Percentiles rank a stretch among this genome's conserved stretches.
Conservation (phyloP, 2,329 filamentous ascomycete genomes). For the Westerdykella aurantiaca region DNA sequence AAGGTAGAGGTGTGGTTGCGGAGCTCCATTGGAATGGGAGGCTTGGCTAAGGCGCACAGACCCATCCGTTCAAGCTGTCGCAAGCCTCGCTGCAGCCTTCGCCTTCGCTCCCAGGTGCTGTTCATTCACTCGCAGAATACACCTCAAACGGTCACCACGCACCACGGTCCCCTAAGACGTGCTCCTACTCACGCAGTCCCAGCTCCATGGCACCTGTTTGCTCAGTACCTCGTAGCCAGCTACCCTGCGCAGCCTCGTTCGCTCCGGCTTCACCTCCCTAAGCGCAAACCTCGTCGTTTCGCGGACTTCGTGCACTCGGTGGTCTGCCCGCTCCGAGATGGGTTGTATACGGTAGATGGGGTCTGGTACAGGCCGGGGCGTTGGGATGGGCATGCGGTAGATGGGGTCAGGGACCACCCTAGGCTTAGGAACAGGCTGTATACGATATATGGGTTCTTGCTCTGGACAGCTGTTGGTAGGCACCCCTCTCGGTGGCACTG, state of each 20-base stretch:
- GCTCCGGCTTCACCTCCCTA: slow-evolving; percentile 11
- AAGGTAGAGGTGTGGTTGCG: too few species aligned
- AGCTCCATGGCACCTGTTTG: slow-evolving; percentile 27
- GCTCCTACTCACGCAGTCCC: slow-evolving; percentile 30
- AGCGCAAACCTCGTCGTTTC: slow-evolving; percentile 24
- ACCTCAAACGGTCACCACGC: too few species aligned
- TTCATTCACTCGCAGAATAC: background rate
- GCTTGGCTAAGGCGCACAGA: too few species aligned
- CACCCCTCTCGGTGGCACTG: slow-evolving; percentile 9
- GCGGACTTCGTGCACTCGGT: slow-evolving; percentile 11
- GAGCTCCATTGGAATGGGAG: too few species aligned
- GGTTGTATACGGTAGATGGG: slow-evolving; percentile 29
- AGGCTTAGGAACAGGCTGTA: slow-evolving; percentile 19
- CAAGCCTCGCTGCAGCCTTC: background rate
- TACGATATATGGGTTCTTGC: slow-evolving; percentile 24
- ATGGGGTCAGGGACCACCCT: slow-evolving; percentile 16
- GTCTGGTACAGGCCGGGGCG: slow-evolving; percentile 9
- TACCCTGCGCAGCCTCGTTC: slow-evolving; percentile 18
- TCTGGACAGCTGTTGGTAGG: slow-evolving; percentile 3
- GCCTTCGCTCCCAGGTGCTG: background rate
- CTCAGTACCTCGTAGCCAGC: slow-evolving; percentile 30
- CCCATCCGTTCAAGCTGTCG: too few species aligned
- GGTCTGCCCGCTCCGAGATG: slow-evolving; percentile 12
- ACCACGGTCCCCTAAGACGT: background rate
- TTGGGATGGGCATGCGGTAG: slow-evolving; percentile 24